These are phyloP conservation scores for Brassica rapa DNA, from an alignment of 345 rosid genomes.

Conservation along the genomic window DNA sequence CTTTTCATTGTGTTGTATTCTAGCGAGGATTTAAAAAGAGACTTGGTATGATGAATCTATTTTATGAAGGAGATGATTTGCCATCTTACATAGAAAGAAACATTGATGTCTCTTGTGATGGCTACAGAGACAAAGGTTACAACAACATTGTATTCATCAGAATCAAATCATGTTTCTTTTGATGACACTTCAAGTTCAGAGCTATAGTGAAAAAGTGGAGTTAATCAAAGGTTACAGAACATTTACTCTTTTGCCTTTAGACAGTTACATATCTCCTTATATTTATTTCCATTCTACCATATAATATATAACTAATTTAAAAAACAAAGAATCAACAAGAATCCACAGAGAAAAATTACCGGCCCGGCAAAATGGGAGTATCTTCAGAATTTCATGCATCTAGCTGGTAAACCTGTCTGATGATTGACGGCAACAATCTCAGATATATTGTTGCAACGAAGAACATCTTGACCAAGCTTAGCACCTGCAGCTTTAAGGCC, in stretches of 20 bases:
- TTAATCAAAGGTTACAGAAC: conserved; percentile 19
- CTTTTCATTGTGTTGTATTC: conserved; percentile 17
- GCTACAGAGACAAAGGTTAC: neutral
- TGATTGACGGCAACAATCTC: conserved; percentile 80
- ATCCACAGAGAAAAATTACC: conserved; percentile 27
- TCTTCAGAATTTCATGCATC: conserved; percentile 68
- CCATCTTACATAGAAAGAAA: neutral
- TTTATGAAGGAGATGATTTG: neutral
- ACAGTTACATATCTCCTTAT: conserved; percentile 11
- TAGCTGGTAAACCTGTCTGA: conserved; percentile 71
- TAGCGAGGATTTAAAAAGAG: neutral
- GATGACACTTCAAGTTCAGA: neutral
- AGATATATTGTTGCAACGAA: conserved; percentile 69
- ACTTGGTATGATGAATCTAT: neutral
- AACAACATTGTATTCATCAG: neutral
- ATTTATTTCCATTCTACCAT: neutral
- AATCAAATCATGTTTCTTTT: neutral
- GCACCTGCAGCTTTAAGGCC: conserved; percentile 97
- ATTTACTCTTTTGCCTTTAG: neutral
- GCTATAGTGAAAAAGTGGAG: neutral
- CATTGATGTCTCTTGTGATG: neutral
- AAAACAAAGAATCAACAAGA: conserved; percentile 36
- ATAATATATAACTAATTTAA: conserved; percentile 25
- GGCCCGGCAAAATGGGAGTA: conserved; percentile 3
- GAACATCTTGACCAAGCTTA: conserved; percentile 86